These are phyloP conservation scores for Fibroporia radiculosa DNA, from an alignment of 768 basidiomycete species.

Conservation along the genomic window DNA sequence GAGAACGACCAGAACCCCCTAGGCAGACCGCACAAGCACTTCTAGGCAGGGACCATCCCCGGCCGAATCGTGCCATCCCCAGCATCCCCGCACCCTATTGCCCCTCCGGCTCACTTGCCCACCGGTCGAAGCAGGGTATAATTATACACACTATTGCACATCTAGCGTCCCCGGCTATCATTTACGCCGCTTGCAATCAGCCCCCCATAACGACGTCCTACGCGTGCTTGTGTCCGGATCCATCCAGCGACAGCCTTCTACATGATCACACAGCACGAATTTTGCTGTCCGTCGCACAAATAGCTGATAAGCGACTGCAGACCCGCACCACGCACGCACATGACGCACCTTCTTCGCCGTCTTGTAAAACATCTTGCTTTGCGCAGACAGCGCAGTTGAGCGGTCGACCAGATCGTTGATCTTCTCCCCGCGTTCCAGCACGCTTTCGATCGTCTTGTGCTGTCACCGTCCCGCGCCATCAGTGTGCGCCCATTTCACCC, in stretches of 20 bases:
- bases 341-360: conserved; percentile 90
- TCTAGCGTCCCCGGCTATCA: neutral
- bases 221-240: no score
- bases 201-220: no score
- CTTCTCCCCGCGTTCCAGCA: conserved; percentile 93
- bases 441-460: conserved; percentile 99
- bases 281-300: conserved; percentile 54
- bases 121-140: no score
- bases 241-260: no score
- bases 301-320: neutral
- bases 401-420: conserved; percentile 93
- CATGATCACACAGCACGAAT: conserved; percentile 90
- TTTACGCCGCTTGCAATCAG: no score
- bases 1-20: no score
- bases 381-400: conserved; percentile 78
- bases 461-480: conserved; percentile 25
- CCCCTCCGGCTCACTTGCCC: neutral
- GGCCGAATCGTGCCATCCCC: neutral
- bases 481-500: neutral
- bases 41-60: no score
- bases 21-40: no score
- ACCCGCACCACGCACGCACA: neutral
- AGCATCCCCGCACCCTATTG: neutral
- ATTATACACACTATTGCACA: neutral
- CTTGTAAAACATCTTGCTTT: conserved; percentile 99